Base-by-base conservation (phyloP, 164 flowering plant genomes). In the Sextonia rubra region DNA sequence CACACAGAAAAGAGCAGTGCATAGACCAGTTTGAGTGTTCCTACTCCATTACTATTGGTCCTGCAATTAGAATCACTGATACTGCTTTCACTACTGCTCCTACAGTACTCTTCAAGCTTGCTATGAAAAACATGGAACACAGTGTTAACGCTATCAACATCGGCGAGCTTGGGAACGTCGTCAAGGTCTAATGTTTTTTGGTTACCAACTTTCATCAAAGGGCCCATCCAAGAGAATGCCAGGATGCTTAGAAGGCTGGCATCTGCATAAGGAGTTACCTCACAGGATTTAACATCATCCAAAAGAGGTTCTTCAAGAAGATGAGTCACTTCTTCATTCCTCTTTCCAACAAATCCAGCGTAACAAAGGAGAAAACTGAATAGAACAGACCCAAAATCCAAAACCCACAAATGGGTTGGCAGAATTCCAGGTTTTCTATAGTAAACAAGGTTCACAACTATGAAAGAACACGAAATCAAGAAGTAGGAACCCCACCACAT, bases 151-250 rank as follows among this genome's bases (percentile, higher is more conserved):
- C 80, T 74, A 70, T 84, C 82, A 0, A 1, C 23, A 58, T 49
- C 22, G 22, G 73, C 77, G 44, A 85, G 78, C 66, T 74, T 71
- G 58, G 90, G 90, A 69, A 85, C 77, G 75, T 85, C 90, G 30
- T 80, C 85, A 69, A 82, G 82, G 71, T 82, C 83, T 48, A 87
- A 44, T 3, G 76, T 64, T 71, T 83, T 87, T 70, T 70, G 76
- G 11, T 76, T 68, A 2, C 88, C 88, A 1, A 68, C 63, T 0
- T 82, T 64, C 66, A 85, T 62, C 69, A 87, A 61, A 61, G 81
- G 76, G 30, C 81, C 71, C 76, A 85, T 60, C 88, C 90, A 87
- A 29, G 84, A 78, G 75, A 87, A 85, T 8, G 85, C 77, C 14
- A 85, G 66, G 48, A 75, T n/a, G 67, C 87, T 80, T 29, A 83